Evolutionary conservation across 352 stramenopile species (phyloP).

Genomic region (Phytophthora fragariae): DNA sequence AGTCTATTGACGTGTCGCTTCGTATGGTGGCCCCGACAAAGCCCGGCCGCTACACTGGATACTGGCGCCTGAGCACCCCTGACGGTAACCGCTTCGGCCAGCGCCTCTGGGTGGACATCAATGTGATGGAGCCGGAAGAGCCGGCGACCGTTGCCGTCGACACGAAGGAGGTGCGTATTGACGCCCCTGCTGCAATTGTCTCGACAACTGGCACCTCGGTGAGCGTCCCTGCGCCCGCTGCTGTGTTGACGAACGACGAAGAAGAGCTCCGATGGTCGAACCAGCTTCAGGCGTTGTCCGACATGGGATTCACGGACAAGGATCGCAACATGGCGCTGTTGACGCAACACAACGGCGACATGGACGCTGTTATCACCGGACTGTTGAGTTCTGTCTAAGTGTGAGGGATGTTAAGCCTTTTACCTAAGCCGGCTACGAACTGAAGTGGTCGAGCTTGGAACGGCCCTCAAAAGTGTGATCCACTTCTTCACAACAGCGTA

Average conservation of each 20-base stretch:
- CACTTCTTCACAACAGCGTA: conserved; percentile 25
- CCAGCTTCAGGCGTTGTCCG: conserved; percentile 54
- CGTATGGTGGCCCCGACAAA: conserved; percentile 71
- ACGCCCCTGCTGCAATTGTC: conserved; percentile 42
- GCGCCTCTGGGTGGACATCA: conserved; percentile 91
- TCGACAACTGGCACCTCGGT: conserved; percentile 29
- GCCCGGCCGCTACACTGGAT: conserved; percentile 85
- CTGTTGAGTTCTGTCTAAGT: conserved; percentile 41
- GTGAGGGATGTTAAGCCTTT: background rate
- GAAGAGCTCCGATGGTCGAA: conserved; percentile 57
- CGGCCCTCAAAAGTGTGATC: conserved; percentile 17
- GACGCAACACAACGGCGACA: conserved; percentile 62
- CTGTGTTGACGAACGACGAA: conserved; percentile 43
- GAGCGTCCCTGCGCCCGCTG: conserved; percentile 40
- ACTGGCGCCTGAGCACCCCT: conserved; percentile 87
- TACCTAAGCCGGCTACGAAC: conserved; percentile 13
- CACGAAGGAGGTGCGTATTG: conserved; percentile 45
- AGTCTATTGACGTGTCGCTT: conserved; percentile 79
- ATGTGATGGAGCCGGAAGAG: conserved; percentile 59
- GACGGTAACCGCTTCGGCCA: conserved; percentile 89
- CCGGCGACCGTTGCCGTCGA: conserved; percentile 19
- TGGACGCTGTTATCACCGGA: conserved; percentile 70
- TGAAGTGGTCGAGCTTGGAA: conserved; percentile 13
- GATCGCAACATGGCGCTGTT: conserved; percentile 65
- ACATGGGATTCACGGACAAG: conserved; percentile 81